Conservation (phyloP, 805 yeast genomes). For the Sungouiella thailandica region DNA sequence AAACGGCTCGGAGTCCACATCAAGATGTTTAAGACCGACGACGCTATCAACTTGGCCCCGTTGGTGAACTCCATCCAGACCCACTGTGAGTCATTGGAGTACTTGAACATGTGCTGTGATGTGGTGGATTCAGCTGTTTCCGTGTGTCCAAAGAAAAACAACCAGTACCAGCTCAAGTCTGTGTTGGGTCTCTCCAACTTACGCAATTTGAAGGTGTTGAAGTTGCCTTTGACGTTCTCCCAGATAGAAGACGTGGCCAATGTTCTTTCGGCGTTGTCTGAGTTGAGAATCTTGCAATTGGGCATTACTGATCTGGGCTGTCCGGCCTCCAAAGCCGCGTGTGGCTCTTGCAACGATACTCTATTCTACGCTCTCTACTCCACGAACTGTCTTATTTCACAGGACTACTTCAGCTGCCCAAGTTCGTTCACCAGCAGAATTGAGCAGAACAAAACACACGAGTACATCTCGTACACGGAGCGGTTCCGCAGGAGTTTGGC, state of each 20-base stretch:
- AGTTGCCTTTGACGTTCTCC: slow-evolving; percentile 8
- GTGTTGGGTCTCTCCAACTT: slow-evolving; percentile 6
- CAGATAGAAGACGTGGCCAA: slow-evolving; percentile 7
- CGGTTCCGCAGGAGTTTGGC: slow-evolving; percentile 1
- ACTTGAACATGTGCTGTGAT: slow-evolving; percentile 11
- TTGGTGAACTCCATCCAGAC: slow-evolving; percentile 7
- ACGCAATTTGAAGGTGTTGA: slow-evolving; percentile 4
- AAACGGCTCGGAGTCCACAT: slow-evolving; percentile 8
- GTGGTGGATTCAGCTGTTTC: slow-evolving; percentile 5
- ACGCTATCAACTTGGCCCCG: slow-evolving; percentile 7
- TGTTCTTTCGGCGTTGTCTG: neutral
- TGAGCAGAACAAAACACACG: slow-evolving; percentile 6
- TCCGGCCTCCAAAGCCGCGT: slow-evolving; percentile 2
- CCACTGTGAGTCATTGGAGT: slow-evolving; percentile 7
- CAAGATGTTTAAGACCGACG: slow-evolving; percentile 5
- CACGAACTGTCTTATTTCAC: slow-evolving; percentile 10
- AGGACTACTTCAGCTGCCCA: slow-evolving; percentile 11
- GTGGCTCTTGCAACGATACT: slow-evolving; percentile 6
- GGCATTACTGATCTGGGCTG: slow-evolving; percentile 9
- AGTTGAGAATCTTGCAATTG: slow-evolving; percentile 6
- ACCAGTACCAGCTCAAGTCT: slow-evolving; percentile 5
- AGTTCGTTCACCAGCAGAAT: slow-evolving; percentile 6
- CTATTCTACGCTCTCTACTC: slow-evolving; percentile 6
- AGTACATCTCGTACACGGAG: slow-evolving; percentile 5
- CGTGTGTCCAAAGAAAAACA: slow-evolving; percentile 7